A percentile compares a stretch with the other conserved stretches of the same genome.
phyloP scores from a whole-genome alignment of 768 basidiomycete species.

The Russula emetica region DNA sequence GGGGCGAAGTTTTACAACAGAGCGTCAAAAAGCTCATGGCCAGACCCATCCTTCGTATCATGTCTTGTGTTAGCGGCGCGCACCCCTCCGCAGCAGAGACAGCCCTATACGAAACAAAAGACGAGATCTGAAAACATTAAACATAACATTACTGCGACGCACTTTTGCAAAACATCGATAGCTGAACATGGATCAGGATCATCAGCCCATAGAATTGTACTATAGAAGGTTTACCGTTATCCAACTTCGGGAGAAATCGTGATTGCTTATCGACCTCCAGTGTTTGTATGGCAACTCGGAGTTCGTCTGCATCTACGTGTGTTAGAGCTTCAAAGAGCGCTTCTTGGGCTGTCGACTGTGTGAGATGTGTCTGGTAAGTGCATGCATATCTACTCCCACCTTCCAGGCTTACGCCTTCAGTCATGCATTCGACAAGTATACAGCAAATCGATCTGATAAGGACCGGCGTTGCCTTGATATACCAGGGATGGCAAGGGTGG shows the following conservation, averaged over 20 bases:
- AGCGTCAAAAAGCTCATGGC: slow-evolving; percentile 21
- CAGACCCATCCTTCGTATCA: slow-evolving; percentile 6
- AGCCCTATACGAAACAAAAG: background rate
- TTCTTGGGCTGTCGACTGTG: slow-evolving; percentile 5
- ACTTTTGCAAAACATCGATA: slow-evolving; percentile 9
- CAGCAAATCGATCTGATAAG: slow-evolving; percentile 13
- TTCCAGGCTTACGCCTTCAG: background rate
- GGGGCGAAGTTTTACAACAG: slow-evolving; percentile 4
- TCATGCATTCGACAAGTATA: slow-evolving; percentile 16
- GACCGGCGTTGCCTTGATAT: slow-evolving; percentile 2
- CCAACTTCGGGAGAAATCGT: slow-evolving; percentile 6
- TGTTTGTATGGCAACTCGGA: slow-evolving; percentile 10
- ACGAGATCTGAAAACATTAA: background rate
- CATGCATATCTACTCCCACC: background rate
- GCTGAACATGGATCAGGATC: slow-evolving; percentile 12
- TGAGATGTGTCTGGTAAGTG: background rate
- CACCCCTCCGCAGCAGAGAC: background rate
- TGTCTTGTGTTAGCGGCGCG: background rate
- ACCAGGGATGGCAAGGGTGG: slow-evolving; percentile 20
- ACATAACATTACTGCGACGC: background rate
- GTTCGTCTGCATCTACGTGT: background rate
- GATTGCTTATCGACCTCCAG: slow-evolving; percentile 13
- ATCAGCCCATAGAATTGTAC: background rate
- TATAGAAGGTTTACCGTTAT: background rate
- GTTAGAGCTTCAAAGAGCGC: slow-evolving; percentile 12